A percentile compares a stretch with the other conserved stretches of the same genome.
These are phyloP conservation scores for Geotrichum cucujoidarum DNA, from an alignment of 1,139 yeast species.

Conservation along the genomic window DNA sequence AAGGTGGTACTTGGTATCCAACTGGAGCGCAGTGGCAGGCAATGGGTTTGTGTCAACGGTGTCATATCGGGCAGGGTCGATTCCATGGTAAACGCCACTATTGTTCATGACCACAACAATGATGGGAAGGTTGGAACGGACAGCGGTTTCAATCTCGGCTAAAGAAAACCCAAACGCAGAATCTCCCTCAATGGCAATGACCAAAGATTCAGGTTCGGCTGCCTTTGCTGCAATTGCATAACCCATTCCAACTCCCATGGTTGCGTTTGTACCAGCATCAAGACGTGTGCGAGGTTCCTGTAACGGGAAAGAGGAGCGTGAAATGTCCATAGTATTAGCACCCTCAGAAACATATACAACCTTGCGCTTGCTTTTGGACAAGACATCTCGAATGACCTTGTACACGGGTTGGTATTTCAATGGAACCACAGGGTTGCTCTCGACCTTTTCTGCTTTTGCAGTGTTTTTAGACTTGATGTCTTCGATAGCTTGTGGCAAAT, in stretches of 20 bases:
- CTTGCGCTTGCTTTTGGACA: conserved; percentile 30
- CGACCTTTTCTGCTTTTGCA: conserved; percentile 34
- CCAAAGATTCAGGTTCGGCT: conserved; percentile 43
- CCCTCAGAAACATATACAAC: conserved; percentile 55
- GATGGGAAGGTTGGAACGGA: conserved; percentile 48
- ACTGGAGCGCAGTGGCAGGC: conserved; percentile 55
- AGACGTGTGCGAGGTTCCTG: conserved; percentile 48
- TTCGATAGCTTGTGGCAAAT: conserved; percentile 34
- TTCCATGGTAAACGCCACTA: conserved; percentile 63
- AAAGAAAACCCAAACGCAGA: conserved; percentile 70
- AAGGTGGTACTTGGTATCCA: conserved; percentile 50
- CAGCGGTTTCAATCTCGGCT: conserved; percentile 60
- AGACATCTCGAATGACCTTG: conserved; percentile 42
- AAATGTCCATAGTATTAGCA: conserved; percentile 66
- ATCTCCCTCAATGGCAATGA: conserved; percentile 62
- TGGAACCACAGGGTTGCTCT: conserved; percentile 32
- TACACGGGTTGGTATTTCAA: conserved; percentile 52
- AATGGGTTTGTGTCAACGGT: conserved; percentile 31
- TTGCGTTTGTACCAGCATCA: conserved; percentile 68
- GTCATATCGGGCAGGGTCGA: conserved; percentile 36
- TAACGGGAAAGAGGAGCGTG: conserved; percentile 55
- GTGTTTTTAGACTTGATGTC: conserved; percentile 40
- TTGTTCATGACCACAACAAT: conserved; percentile 61
- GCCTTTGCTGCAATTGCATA: conserved; percentile 59
- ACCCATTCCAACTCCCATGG: conserved; percentile 67